Percentiles rank a stretch among this genome's conserved stretches.
These are phyloP conservation scores for Botrytis galanthina DNA, from an alignment of 2,329 filamentous ascomycete species.

Conservation along the genomic window DNA sequence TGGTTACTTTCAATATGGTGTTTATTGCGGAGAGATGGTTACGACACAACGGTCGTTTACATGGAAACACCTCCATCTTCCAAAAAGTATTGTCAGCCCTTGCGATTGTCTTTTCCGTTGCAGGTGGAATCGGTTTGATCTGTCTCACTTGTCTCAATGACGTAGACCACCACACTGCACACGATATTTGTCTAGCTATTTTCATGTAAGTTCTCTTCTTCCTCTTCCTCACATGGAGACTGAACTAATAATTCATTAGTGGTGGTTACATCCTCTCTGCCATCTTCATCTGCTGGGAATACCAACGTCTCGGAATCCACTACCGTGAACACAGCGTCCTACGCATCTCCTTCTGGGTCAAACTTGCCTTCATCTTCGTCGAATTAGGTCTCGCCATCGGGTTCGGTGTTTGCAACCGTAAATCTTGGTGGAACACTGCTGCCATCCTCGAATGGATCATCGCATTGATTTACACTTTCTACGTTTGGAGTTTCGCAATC, in stretches of 20 bases:
- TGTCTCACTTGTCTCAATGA: constrained; percentile 83
- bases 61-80: constrained; percentile 61
- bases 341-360: constrained; percentile 79
- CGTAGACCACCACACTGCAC: constrained; percentile 58
- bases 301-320: constrained; percentile 77
- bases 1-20: constrained; percentile 73
- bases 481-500: constrained; percentile 81
- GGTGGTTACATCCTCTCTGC: constrained; percentile 81
- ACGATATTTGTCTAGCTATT: constrained; percentile 71
- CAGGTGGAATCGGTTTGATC: constrained; percentile 76
- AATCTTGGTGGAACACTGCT: constrained; percentile 57
- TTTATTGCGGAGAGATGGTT: constrained; percentile 82
- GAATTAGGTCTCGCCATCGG: constrained; percentile 71
- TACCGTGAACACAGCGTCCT: constrained; percentile 75
- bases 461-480: constrained; percentile 82
- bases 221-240: no score
- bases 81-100: constrained; percentile 62
- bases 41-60: constrained; percentile 73
- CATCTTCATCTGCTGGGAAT: constrained; percentile 86
- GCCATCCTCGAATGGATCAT: constrained; percentile 80
- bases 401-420: constrained; percentile 61
- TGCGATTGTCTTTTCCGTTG: constrained; percentile 64
- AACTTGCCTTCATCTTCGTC: constrained; percentile 78
- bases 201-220: constrained; percentile 49
- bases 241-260: constrained; percentile 17